These are phyloP conservation scores for Berkeleyomyces rouxiae DNA, from an alignment of 2,329 filamentous ascomycete genomes.

Conservation along the genomic window DNA sequence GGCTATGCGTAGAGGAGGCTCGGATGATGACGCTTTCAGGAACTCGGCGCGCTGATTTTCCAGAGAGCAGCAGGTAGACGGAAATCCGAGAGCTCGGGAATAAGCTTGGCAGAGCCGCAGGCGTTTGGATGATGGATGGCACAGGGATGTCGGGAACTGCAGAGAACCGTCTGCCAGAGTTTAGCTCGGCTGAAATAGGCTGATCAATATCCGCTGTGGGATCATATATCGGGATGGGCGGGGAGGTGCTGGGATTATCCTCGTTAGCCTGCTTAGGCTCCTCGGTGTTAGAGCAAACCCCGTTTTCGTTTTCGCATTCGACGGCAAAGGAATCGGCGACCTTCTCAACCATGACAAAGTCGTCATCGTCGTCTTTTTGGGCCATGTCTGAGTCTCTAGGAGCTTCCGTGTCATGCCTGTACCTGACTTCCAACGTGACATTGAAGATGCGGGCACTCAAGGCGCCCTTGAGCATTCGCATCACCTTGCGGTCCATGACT, in stretches of 20 bases:
- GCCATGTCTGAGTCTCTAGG: background rate
- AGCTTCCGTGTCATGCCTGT: conserved; percentile 20
- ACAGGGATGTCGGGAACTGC: conserved; percentile 34
- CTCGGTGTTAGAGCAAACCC: conserved; percentile 9
- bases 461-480: conserved; percentile 59
- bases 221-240: conserved; percentile 45
- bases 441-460: conserved; percentile 49
- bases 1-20: conserved; percentile 32
- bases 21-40: conserved; percentile 40
- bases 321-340: conserved; percentile 33
- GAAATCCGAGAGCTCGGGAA: conserved; percentile 50
- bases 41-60: conserved; percentile 23
- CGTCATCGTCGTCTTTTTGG: conserved; percentile 24
- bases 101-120: conserved; percentile 43
- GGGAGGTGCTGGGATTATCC: conserved; percentile 1
- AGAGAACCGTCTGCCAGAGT: conserved; percentile 23
- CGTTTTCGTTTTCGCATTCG: conserved; percentile 15
- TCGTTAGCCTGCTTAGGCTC: conserved; percentile 16
- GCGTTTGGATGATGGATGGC: conserved; percentile 48
- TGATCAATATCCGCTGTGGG: conserved; percentile 28
- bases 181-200: conserved; percentile 10
- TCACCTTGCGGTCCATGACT: conserved; percentile 49
- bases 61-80: conserved; percentile 47
- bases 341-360: conserved; percentile 47
- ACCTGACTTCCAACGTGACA: conserved; percentile 47